Percentiles rank a stretch among this genome's conserved stretches.
Evolutionary conservation across 768 basidiomycete species (phyloP).

Genomic region (Panellus pusillus): DNA sequence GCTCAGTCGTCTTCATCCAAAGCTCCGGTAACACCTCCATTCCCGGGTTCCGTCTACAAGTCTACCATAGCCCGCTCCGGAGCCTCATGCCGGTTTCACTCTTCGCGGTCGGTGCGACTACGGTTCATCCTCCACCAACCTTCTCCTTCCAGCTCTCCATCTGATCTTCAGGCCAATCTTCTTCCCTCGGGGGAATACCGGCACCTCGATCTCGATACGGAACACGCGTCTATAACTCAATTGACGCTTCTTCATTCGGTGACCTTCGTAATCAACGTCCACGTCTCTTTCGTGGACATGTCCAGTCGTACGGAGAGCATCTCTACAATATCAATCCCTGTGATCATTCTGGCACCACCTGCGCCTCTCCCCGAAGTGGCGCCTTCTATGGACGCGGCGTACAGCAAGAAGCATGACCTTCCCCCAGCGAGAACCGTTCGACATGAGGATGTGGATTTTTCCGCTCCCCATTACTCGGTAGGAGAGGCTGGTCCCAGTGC

Average conservation of each 20-base stretch:
- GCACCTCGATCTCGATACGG: conserved; percentile 55
- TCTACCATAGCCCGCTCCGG: conserved; percentile 80
- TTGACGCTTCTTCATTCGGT: conserved; percentile 81
- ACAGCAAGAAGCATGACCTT: conserved; percentile 85
- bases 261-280: conserved; percentile 71
- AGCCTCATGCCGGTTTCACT: conserved; percentile 89
- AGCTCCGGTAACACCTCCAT: conserved; percentile 37
- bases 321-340: conserved; percentile 64
- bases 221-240: conserved; percentile 78
- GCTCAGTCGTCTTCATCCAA: conserved; percentile 40
- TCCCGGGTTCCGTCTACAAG: conserved; percentile 44
- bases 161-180: conserved; percentile 45
- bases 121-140: conserved; percentile 80
- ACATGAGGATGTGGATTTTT: conserved; percentile 61
- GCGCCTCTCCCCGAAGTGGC: conserved; percentile 81
- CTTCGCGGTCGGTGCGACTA: conserved; percentile 66
- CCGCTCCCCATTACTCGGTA: conserved; percentile 65
- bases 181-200: conserved; percentile 44
- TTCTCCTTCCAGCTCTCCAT: conserved; percentile 48
- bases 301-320: conserved; percentile 66
- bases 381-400: conserved; percentile 69
- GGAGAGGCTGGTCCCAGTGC: conserved; percentile 78
- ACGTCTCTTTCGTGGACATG: conserved; percentile 76
- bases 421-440: conserved; percentile 74
- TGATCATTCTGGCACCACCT: conserved; percentile 69